A percentile compares a stretch with the other conserved stretches of the same genome.
phyloP scores from a whole-genome alignment of 2,329 filamentous ascomycete species.

The Alternaria burnsii region DNA sequence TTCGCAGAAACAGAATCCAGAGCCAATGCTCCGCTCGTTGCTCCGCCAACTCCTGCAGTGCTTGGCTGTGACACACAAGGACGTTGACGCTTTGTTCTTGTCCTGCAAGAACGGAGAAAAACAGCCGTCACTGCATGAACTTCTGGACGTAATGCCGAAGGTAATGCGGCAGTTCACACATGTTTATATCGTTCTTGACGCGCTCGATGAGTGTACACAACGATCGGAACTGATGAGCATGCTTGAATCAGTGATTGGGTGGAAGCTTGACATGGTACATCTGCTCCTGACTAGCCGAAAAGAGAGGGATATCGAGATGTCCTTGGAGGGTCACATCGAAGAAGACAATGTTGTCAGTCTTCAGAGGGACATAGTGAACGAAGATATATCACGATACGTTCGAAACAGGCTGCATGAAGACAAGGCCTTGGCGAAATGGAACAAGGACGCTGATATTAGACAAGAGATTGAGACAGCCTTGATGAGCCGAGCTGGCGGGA shows the following conservation, averaged over 20 bases:
- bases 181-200: slow-evolving; percentile 35
- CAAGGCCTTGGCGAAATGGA: slow-evolving; percentile 35
- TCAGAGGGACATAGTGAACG: slow-evolving; percentile 35
- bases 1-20: slow-evolving; percentile 44
- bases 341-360: slow-evolving; percentile 28
- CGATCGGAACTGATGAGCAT: slow-evolving; percentile 33
- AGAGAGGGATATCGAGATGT: slow-evolving; percentile 40
- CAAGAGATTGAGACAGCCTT: slow-evolving; percentile 44
- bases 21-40: slow-evolving; percentile 51
- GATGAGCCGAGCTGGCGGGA: slow-evolving; percentile 33
- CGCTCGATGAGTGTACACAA: slow-evolving; percentile 39
- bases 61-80: slow-evolving; percentile 13
- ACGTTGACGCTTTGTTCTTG: slow-evolving; percentile 38
- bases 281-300: slow-evolving; percentile 39
- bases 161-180: slow-evolving; percentile 37
- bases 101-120: not conserved
- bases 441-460: slow-evolving; percentile 31
- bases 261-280: slow-evolving; percentile 34
- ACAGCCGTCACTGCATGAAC: slow-evolving; percentile 32
- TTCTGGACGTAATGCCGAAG: slow-evolving; percentile 30
- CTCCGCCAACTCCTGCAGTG: slow-evolving; percentile 46
- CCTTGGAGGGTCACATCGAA: slow-evolving; percentile 23
- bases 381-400: slow-evolving; percentile 41
- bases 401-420: slow-evolving; percentile 47
- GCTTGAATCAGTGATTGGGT: slow-evolving; percentile 28